Conservation (phyloP, 441 rosid species). For the Biscutella laevigata region DNA sequence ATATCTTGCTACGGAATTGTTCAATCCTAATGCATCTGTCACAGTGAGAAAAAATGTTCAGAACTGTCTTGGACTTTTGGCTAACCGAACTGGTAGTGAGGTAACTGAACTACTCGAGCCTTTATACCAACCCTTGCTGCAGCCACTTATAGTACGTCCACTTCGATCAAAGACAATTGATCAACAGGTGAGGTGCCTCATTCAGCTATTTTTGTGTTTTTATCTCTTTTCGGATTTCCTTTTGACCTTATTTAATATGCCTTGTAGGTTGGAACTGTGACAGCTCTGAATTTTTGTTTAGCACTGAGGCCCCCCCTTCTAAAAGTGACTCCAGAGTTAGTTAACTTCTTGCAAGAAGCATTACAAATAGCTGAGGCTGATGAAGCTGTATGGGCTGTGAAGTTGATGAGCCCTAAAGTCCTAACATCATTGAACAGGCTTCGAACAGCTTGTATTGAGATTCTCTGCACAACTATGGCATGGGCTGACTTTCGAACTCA, state of each 20-base stretch:
- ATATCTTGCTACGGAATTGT: slow-evolving; percentile 88
- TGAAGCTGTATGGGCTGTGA: slow-evolving; percentile 85
- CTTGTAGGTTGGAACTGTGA: slow-evolving; percentile 86
- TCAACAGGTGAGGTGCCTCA: slow-evolving; percentile 62
- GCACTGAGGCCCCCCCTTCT: slow-evolving; percentile 98
- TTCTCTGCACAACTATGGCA: slow-evolving; percentile 94
- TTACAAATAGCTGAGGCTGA: slow-evolving; percentile 98
- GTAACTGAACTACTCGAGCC: slow-evolving; percentile 94
- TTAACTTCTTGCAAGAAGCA: slow-evolving; percentile 94
- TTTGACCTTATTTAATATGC: slow-evolving; percentile 27
- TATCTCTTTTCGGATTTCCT: slow-evolving; percentile 16
- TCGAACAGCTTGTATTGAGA: slow-evolving; percentile 93
- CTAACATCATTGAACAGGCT: slow-evolving; percentile 78
- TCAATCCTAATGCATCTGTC: slow-evolving; percentile 79
- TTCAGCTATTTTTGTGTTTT: slow-evolving; percentile 19
- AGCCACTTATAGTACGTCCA: slow-evolving; percentile 82
- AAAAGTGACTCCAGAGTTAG: slow-evolving; percentile 87
- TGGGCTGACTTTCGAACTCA: slow-evolving; percentile 94
- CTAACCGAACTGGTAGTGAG: slow-evolving; percentile 97
- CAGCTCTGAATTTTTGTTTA: slow-evolving; percentile 91
- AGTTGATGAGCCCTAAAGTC: slow-evolving; percentile 80
- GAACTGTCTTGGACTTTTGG: slow-evolving; percentile 90
- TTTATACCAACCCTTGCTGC: slow-evolving; percentile 82
- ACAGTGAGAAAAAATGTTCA: slow-evolving; percentile 91
- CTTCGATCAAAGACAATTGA: slow-evolving; percentile 88